Base-by-base conservation (phyloP, 192 early-diverging fungal species). In the Entomortierella beljakovae region DNA sequence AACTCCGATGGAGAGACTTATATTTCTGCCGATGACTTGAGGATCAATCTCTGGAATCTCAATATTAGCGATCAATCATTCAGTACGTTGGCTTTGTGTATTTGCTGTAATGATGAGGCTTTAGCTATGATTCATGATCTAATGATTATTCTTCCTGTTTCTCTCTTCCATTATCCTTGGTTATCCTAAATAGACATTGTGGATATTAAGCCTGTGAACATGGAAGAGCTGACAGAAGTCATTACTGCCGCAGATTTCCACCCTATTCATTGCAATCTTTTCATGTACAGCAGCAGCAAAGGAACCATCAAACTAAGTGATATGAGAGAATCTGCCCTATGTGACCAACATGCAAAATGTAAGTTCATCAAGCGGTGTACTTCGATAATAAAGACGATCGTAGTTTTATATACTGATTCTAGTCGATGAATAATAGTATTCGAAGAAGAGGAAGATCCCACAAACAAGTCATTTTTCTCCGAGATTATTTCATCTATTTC, bases 131-230 rank as follows among this genome's bases (percentile, higher is more conserved):
- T n/a, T n/a, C n/a, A n/a, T n/a, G n/a, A n/a, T n/a, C n/a, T n/a
- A n/a, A n/a, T n/a, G n/a, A n/a, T n/a, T n/a, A n/a, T n/a, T n/a
- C n/a, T n/a, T n/a, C n/a, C n/a, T n/a, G n/a, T n/a, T n/a, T n/a
- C n/a, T n/a, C n/a, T n/a, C n/a, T n/a, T n/a, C n/a, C n/a, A n/a
- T n/a, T 40, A 25, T 23, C 13, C 18, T 40, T 64, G 29, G 6
- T 11, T 59, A 3, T 51, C n/a, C 48, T 23, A 40, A 46, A 40
- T 71, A 96, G 95, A 99, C 80, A 96, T 99, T 87, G 97, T 99
- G 50, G 98, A 99, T 79, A 99, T 99, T 81, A 99, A 99, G 86
- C 98, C 98, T 35, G 95, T 93, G n/a, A 98, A 98, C 74, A 99
- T 99, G 98, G 98, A 99, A 72, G 97, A 99, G 67, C 79, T 99